These are phyloP conservation scores for Angomonas ambiguus DNA, from an alignment of 208 protist genomes.

Conservation along the genomic window DNA sequence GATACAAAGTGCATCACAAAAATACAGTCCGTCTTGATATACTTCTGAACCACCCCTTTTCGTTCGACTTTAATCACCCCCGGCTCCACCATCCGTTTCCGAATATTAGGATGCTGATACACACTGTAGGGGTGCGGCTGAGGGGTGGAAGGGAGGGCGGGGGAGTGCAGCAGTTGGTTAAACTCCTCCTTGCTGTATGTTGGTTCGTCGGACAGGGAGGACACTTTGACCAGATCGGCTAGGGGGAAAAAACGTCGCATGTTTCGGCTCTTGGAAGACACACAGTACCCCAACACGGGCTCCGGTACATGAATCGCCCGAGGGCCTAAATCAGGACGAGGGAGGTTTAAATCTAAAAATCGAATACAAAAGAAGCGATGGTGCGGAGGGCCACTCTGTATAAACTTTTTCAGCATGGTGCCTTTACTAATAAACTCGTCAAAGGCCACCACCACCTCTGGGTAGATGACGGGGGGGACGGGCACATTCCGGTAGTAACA, in stretches of 20 bases:
- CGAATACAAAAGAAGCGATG: constrained; percentile 55
- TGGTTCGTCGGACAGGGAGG: constrained; percentile 19
- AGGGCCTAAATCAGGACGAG: neutral
- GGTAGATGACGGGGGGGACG: constrained; percentile 26
- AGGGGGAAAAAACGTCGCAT: constrained; percentile 63
- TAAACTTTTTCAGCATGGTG: constrained; percentile 52
- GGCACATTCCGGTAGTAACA: constrained; percentile 32
- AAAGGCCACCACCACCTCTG: constrained; percentile 65
- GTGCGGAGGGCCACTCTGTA: constrained; percentile 39
- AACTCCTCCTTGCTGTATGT: neutral
- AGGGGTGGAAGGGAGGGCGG: too few relatives aligned
- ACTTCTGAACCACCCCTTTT: constrained; percentile 25
- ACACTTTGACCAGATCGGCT: constrained; percentile 40
- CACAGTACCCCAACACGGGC: constrained; percentile 51
- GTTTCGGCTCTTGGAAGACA: constrained; percentile 24
- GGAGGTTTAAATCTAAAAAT: constrained; percentile 39
- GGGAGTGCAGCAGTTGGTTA: too few relatives aligned
- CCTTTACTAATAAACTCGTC: constrained; percentile 55
- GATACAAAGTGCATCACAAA: constrained; percentile 54
- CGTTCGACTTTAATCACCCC: constrained; percentile 35
- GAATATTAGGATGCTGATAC: constrained; percentile 39
- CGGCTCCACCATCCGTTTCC: constrained; percentile 29
- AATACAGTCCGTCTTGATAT: constrained; percentile 45
- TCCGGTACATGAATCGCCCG: constrained; percentile 15
- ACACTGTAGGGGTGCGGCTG: neutral